Evolutionary conservation across 169 alveolate genomes (phyloP).

Genomic region (Plasmodium gonderi): DNA sequence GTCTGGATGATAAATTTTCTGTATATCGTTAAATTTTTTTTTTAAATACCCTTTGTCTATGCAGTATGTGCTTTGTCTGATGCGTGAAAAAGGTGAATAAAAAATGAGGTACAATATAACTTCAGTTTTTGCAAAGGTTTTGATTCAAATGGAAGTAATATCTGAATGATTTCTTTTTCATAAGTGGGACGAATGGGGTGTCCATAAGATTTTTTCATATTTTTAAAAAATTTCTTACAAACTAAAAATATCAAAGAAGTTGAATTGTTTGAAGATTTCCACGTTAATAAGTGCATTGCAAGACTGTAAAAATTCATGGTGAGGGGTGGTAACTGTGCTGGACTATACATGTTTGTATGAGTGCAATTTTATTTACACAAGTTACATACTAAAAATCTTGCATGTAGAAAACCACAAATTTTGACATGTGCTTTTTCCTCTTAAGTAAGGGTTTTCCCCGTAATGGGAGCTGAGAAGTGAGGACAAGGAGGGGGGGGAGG

Average conservation of each 20-base stretch:
- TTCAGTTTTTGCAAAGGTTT: not conserved
- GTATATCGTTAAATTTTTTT: conserved; percentile 58
- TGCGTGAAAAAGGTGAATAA: not conserved
- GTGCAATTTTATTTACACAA: not conserved
- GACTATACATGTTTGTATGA: not conserved
- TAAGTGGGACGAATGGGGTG: no score
- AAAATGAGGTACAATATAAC: not conserved
- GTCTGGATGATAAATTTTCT: conserved; percentile 58
- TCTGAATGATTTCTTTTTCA: no score
- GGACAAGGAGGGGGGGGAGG: not conserved
- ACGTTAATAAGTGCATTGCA: conserved; percentile 55
- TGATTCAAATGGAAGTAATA: no score
- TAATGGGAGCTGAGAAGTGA: no score
- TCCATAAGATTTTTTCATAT: not conserved
- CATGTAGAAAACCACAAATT: not conserved
- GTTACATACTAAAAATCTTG: not conserved
- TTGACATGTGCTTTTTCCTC: not conserved
- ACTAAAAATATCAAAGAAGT: conserved; percentile 46
- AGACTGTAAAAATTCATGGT: not conserved
- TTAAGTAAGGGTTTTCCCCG: no score
- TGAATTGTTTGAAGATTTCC: conserved; percentile 43
- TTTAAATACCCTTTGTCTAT: conserved; percentile 47
- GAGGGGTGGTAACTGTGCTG: not conserved
- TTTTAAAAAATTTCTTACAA: conserved; percentile 13
- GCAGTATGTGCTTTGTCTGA: conserved; percentile 25